Evolutionary conservation across 306 rosid genomes (phyloP), one percentile per base, ranked within the genome.

Genomic region (Geum urbanum): DNA sequence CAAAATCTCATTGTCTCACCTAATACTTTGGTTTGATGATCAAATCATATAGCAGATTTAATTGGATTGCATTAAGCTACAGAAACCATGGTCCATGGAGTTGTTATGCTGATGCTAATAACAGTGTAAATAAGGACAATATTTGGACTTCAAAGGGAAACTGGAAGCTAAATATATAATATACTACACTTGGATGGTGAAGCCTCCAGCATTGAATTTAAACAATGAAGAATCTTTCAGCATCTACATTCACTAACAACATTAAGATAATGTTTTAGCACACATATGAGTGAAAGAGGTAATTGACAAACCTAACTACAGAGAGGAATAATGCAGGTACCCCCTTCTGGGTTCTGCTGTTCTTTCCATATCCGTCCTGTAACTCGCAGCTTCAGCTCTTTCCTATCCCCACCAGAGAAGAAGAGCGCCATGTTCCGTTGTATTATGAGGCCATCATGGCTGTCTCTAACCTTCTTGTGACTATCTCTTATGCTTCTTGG

Each of bases 361-460:
- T 89, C 91, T 78, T 89, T 86, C 91, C 91, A 89, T 70, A 89
- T 89, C 63, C 89, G 82, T 27, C 95, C 95, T 2, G 95, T 86
- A 27, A 89, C 88, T 63, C 91, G 68, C 60, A 89, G 78, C 86
- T 89, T 89, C 81, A 89, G 83, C 75, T 86, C 91, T 83, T 86
- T 89, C 87, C 78, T 82, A 58, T 89, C 89, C 64, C 86, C 91
- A 7, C 95, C 91, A 2, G 95, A 86, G 89, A 89, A 86, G 89
- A 86, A 86, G 59, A 89, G 89, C 0, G 95, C 95, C 84, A 89
- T 82, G 82, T 86, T 84, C 4, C 91, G 91, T 59, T 86, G 87
- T 77, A 89, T 79, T 41, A 89, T 80, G 53, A 89, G 89, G 62
- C 95, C 95, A 14, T 88, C 95, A 58, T 86, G 91, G 78, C 91